Evolutionary conservation across 768 basidiomycete species (phyloP), one percentile per base, ranked within the genome.

Genomic region (Ephemerocybe angulata): DNA sequence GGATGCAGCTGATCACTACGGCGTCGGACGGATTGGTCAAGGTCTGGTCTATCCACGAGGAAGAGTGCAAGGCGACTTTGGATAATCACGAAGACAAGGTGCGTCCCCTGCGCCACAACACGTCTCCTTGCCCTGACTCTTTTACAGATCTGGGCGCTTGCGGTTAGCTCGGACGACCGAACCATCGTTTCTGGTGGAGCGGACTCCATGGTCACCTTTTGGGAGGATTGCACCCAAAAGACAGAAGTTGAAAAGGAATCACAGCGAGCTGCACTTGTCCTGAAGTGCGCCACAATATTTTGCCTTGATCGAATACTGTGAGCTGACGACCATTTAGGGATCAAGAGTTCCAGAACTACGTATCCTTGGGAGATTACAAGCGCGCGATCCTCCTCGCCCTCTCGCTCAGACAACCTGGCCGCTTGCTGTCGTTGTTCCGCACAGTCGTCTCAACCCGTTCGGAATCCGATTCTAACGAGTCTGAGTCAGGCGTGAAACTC

Each of bases 1-100:
- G 88, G 17, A 78, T 82, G 78, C 94, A 97, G 72, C 74, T 99
- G 37, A 87, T 93, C 44, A 96, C 91, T 56, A 77, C 91, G 15
- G 93, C 90, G 10, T 93, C 94, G 15, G 97, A 99, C 67, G 97
- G 97, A 30, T 72, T 99, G 40, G 90, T 98, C 57, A 99, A 98
- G 72, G 59, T 99, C 25, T 99, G 97, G 97, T 93, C 88, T 69
- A 79, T 96, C 51, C 80, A 81, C 62, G 86, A 90, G 50, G 97
- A 98, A 66, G 84, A 90, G 62, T 98, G 95, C 62, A 75, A 83
- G 6, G 75, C 85, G 17, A 98, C 96, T 4, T 74, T 99, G 69
- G 97, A 99, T 69, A 96, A 96, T 64, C 97, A 99, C 63, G 93
- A 97, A 68, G 96, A 98, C 59, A 98, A 98, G 81, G 95, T 90